A percentile compares a stretch with the other conserved stretches of the same genome.
These are phyloP conservation scores for Blastobotrys malaysiensis DNA, from an alignment of 1,139 yeast species.

Conservation along the genomic window DNA sequence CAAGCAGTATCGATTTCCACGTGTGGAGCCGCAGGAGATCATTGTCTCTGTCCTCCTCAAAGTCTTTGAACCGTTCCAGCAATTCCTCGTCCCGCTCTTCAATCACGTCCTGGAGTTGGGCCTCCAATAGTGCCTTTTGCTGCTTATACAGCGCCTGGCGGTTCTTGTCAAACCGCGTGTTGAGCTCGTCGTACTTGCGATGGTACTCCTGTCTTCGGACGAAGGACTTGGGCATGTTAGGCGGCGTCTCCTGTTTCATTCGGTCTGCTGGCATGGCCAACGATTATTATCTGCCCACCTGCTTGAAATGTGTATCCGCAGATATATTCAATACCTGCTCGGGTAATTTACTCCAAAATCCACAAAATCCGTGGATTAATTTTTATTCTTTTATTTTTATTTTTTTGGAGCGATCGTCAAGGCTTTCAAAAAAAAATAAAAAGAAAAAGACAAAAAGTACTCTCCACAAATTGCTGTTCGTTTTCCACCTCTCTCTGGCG, in stretches of 20 bases:
- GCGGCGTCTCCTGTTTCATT: not conserved
- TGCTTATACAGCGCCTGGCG: conserved; percentile 15
- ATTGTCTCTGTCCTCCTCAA: conserved; percentile 75
- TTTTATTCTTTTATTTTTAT: too few species aligned
- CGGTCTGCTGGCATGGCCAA: not conserved
- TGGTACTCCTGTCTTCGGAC: not conserved
- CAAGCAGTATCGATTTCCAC: conserved; percentile 78
- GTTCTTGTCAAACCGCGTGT: conserved; percentile 13
- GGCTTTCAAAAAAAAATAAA: not conserved
- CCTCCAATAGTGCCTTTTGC: conserved; percentile 11
- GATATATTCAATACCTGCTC: too few species aligned
- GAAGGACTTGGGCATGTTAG: not conserved
- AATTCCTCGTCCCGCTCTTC: conserved; percentile 67
- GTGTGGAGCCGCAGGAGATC: conserved; percentile 70
- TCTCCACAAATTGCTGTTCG: not conserved
- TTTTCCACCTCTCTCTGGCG: too few species aligned
- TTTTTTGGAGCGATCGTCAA: too few species aligned
- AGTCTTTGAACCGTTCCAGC: conserved; percentile 47
- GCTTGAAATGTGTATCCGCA: too few species aligned
- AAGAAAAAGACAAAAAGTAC: too few species aligned
- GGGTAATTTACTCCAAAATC: too few species aligned
- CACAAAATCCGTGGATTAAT: too few species aligned
- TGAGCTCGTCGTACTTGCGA: not conserved
- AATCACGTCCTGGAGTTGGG: conserved; percentile 47
- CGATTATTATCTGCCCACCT: too few species aligned